Evolutionary conservation across 2,329 filamentous ascomycete species (phyloP), one percentile per base, ranked within the genome.

Genomic region (Cladophialophora exuberans): DNA sequence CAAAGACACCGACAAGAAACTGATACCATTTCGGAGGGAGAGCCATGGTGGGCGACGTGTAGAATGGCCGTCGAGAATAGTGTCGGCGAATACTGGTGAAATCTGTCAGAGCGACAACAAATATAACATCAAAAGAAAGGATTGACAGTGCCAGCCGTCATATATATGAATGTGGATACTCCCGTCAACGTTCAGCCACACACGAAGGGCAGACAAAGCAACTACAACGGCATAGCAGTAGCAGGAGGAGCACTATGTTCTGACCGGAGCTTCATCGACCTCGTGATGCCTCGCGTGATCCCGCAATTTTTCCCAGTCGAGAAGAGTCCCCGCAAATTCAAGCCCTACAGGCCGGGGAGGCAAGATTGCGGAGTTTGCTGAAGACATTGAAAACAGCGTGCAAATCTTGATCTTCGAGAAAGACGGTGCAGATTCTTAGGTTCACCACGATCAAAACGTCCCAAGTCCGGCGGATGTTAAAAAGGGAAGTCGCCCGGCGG

Each of bases 1-100:
- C 81, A 66, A 84, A 84, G 33, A 83, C 74, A 61, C 77, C 74
- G 36, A 84, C 76, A 44, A 84, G 73, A 65, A 84, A 83, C 77
- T 82, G 81, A 65, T 83, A 83, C 75, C 76, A 79, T 65, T 82
- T 79, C 22, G 81, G 81, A 60, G 79, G 77, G 50, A 83, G 68
- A 66, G 73, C 76, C 80, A 83, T 83, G 56, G 23, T 49, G 47
- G 30, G 31, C 22, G 22, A 41, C 11, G 25, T n/a, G 23, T 3
- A 2, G 17, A 33, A 18, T 13, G 28, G 42, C 25, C 17, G 15
- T 7, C 18, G 7, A 10, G 28, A 30, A 25, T 10, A 31, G 25
- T 25, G 39, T 42, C 22, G 23, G 35, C 20, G 1, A 42, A 7
- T n/a, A n/a, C n/a, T n/a, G n/a, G n/a, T n/a, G n/a, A n/a, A n/a